Percentiles rank a stretch among this genome's conserved stretches.
These are phyloP conservation scores for Kurtzmaniella quercitrusa DNA, from an alignment of 1,139 yeast genomes.

Conservation along the genomic window DNA sequence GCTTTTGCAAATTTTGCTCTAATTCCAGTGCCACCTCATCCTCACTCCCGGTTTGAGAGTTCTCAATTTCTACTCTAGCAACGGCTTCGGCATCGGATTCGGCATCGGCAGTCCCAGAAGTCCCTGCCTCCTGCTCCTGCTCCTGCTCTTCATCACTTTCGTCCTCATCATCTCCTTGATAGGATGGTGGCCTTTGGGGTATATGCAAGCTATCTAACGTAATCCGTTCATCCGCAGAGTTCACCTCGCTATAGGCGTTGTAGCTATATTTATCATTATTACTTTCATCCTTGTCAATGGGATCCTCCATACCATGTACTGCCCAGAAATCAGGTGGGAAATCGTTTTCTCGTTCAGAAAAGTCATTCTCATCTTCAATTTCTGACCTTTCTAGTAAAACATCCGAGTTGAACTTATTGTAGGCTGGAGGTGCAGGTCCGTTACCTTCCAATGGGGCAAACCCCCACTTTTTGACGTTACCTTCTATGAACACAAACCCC, in stretches of 20 bases:
- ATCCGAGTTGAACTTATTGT: constrained; percentile 52
- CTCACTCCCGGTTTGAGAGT: neutral
- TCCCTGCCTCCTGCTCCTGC: constrained; percentile 3
- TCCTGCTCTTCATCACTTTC: constrained; percentile 13
- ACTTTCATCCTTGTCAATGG: constrained; percentile 6
- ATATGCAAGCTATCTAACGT: constrained; percentile 34
- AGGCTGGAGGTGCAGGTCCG: constrained; percentile 63
- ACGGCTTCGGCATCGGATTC: neutral
- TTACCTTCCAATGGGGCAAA: constrained; percentile 57
- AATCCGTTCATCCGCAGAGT: constrained; percentile 36
- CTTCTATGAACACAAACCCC: constrained; percentile 58
- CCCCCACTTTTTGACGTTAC: constrained; percentile 63
- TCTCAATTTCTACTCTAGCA: neutral
- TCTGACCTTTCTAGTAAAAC: constrained; percentile 53
- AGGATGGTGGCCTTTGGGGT: constrained; percentile 37
- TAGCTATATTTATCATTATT: constrained; percentile 34
- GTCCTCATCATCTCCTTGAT: constrained; percentile 12
- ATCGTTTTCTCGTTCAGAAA: constrained; percentile 44
- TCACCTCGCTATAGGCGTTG: constrained; percentile 35
- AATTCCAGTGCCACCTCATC: neutral
- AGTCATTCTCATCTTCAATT: constrained; percentile 45
- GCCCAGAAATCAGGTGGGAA: constrained; percentile 59
- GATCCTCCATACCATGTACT: constrained; percentile 18
- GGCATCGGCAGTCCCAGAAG: constrained; percentile 1
- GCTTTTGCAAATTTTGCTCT: neutral